A percentile compares a stretch with the other conserved stretches of the same genome.
Evolutionary conservation across 306 rosid species (phyloP).

Genomic region (Begonia peltatifolia): DNA sequence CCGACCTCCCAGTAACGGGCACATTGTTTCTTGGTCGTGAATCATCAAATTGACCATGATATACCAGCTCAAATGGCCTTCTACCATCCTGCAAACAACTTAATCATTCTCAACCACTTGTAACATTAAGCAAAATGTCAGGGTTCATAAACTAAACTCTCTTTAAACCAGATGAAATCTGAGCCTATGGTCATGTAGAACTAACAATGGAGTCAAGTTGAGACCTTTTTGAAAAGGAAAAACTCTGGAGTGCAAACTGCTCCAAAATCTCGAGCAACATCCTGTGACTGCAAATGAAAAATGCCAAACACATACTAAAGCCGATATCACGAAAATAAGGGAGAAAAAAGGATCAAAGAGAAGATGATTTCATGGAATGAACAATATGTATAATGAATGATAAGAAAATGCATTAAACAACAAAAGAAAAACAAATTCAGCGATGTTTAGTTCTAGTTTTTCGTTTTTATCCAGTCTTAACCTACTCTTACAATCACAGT

Average conservation of each 20-base stretch:
- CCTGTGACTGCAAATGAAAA: conserved; percentile 53
- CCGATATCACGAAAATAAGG: too few species aligned
- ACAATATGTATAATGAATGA: too few species aligned
- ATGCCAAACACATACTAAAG: background rate
- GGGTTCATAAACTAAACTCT: background rate
- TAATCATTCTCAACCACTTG: conserved; percentile 1
- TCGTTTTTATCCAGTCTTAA: too few species aligned
- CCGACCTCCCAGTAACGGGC: conserved; percentile 82
- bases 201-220: background rate
- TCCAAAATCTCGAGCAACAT: conserved; percentile 71
- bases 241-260: conserved; percentile 94
- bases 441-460: too few species aligned
- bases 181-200: background rate
- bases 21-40: conserved; percentile 69
- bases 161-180: conserved; percentile 1
- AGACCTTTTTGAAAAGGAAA: conserved; percentile 72
- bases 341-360: too few species aligned
- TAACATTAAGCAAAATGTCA: background rate
- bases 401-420: too few species aligned
- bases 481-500: too few species aligned
- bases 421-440: too few species aligned
- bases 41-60: conserved; percentile 93
- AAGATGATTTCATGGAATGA: too few species aligned
- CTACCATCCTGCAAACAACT: conserved; percentile 65
- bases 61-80: conserved; percentile 89